Evolutionary conservation across 2,329 filamentous ascomycete species (phyloP), one percentile per base, ranked within the genome.

Genomic region (Penicillium sp.): DNA sequence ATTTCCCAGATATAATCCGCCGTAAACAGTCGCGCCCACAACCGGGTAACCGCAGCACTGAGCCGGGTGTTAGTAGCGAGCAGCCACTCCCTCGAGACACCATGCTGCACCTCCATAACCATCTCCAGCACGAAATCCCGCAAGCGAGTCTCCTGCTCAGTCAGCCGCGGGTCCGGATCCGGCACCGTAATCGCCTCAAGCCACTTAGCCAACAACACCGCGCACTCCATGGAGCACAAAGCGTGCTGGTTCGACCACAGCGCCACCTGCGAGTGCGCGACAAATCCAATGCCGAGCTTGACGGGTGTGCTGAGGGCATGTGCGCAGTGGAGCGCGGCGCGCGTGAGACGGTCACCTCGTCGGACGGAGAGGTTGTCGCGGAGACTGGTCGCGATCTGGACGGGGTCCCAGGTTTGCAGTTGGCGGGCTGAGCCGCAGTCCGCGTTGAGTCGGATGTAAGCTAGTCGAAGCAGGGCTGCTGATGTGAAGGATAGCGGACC

Each of bases 211-310:
- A 84, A 67, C 3, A 85, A 68, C 0, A 84, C 76, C 0, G 80
- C 81, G 20, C 81, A 83, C 61, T 85, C 82, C 0, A 85, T 71
- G 1, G 79, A 79, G 4, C 79, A 82, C 0, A 84, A 71, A 0
- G 81, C 81, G 50, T 84, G 81, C n/a, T 82, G 74, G 2, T 82
- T 81, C 5, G 80, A 82, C 81, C 82, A 84, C 46, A 83, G 80
- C 43, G 82, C 81, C 0, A 81, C 80, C 49, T 84, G 81, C 16
- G 80, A 84, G 16, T 79, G 72, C 0, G 81, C 81, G 0, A 84
- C 81, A 14, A 79, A 76, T 50, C 82, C 80, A 16, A 85, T 78
- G 0, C 82, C 82, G 0, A 84, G 64, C 22, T 82, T 72, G 5
- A 85, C 82, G 0, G 82, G 82, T 0, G 83, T 82, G 46, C 81